Evolutionary conservation across 2,329 filamentous ascomycete species (phyloP), one percentile per base, ranked within the genome.

Genomic region (Samsoniella hepiali): DNA sequence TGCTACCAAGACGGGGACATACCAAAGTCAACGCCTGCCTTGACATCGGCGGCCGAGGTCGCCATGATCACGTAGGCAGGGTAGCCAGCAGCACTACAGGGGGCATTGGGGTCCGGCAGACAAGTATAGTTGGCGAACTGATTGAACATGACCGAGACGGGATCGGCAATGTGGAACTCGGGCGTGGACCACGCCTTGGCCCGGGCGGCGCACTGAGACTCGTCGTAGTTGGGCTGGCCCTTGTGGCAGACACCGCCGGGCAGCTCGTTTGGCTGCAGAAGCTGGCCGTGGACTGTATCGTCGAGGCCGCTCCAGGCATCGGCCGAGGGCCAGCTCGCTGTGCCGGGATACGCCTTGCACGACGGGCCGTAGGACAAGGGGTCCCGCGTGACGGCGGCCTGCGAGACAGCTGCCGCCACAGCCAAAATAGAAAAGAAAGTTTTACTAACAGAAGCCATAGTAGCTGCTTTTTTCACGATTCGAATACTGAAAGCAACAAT

Each of bases 51-150:
- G 0, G 71, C 65, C 15, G 68, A 72, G 0, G 72, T 76, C 2
- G 72, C 75, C 44, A 77, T 73, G 0, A 78, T 67, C 10, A 77
- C 74, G 60, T 72, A 76, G 1, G 75, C 66, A n/a, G 74, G 71
- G 62, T 77, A 77, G 2, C 75, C 75, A 5, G 62, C 55, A 6
- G 38, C 61, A 13, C 68, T 71, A 50, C 75, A 84, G 0, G 77
- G 72, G 49, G 68, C 59, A 6, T 66, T 65, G 0, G 72, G 66
- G 62, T 77, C 67, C 2, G 82, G 82, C 47, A 84, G 73, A 69
- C 82, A 84, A 13, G 80, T 78, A 70, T 80, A 80, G 67, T 84
- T 82, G 64, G 76, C 76, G 69, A 74, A 83, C 57, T 81, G 78
- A 62, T 81, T 70, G 63, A 67, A 70, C 63, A 74, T 72, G 2